Evolutionary conservation across 768 basidiomycete species (phyloP), one percentile per base, ranked within the genome.

Genomic region (Boletus rubroflammeus): DNA sequence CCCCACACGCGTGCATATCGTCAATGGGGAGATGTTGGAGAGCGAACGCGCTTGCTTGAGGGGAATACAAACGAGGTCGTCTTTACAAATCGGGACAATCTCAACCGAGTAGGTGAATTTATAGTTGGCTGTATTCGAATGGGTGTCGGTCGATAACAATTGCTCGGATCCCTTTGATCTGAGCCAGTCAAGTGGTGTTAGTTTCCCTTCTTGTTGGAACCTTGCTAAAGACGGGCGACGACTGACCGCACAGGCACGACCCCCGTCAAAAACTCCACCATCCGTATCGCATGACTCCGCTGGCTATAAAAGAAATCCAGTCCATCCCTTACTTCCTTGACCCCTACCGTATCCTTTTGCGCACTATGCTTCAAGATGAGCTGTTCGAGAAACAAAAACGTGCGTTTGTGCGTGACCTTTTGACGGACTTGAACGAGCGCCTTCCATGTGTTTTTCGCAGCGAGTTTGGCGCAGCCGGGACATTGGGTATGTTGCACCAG

Each of bases 401-500:
- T 98, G 53, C 97, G 85, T 74, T 99, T 99, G 71, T 99, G 97
- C 5, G 93, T 79, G 40, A 98, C 97, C 73, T 99, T 98, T 70
- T 99, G 97, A 43, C 97, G 87, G n/a, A 98, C 93, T 76, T 98
- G 97, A 1, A 99, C 95, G 35, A 93, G 79, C 1, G 96, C 93
- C 67, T 93, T 94, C 97, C 96, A 98, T 0, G 95, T 98, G 69
- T 98, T 98, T 76, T 98, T 99, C 3, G 97, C 97, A 0, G 97
- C 97, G 5, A 98, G 81, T 63, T 84, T 86, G 1, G 96, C 79
- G 66, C 97, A 99, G 60, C 94, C 92, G 0, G 93, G 86, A 71
- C 97, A 99, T 75, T 99, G 97, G 0, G 90, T 90, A 61, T 95
- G 83, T 62, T 95, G 92, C 1, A 98, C 91, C 52, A 98, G 83